Evolutionary conservation across 2,329 filamentous ascomycete genomes (phyloP), one percentile per base, ranked within the genome.

Genomic region (Nothophoma quercina): DNA sequence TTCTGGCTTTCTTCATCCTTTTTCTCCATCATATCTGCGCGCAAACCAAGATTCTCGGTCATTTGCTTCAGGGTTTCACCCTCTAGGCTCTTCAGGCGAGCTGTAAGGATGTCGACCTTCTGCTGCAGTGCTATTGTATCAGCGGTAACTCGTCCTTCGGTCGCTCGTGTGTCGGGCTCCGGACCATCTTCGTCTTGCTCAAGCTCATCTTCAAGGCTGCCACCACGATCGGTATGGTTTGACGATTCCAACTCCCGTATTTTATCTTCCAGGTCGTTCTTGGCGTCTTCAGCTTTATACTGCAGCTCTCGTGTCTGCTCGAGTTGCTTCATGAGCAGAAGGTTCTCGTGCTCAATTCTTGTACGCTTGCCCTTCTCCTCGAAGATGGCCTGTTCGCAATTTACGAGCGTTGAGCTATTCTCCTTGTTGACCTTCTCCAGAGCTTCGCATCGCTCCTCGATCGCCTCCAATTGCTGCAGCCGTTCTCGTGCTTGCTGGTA

Each of bases 401-500:
- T 80, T 23, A 78, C 73, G 25, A 82, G 78, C 5, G 79, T 76
- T 39, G 78, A 75, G 44, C 75, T 75, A 55, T 80, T 81, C 60
- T 82, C 79, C 38, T 79, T 78, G 61, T 81, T 80, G 33, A 80
- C 78, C 59, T 80, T 81, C 48, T 80, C 75, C 16, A 82, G 64
- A 3, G 73, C 68, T 22, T 73, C 70, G 42, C 77, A 78, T 12
- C 76, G 64, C 28, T 79, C 77, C 59, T 78, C 75, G 30, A 80
- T 64, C 19, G 63, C 65, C 36, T 81, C 78, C 7, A 80, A 63
- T 43, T 79, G 75, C 44, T 77, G 69, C 5, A 81, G 56, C 34
- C 76, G 70, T 39, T 81, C 79, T 18, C 74, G 70, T 9, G 76
- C 73, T 33, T 68, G 63, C 52, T 78, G 77, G 23, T 81, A 69